Evolutionary conservation across 1,139 yeast genomes (phyloP).

Genomic region (Blastobotrys malaysiensis): DNA sequence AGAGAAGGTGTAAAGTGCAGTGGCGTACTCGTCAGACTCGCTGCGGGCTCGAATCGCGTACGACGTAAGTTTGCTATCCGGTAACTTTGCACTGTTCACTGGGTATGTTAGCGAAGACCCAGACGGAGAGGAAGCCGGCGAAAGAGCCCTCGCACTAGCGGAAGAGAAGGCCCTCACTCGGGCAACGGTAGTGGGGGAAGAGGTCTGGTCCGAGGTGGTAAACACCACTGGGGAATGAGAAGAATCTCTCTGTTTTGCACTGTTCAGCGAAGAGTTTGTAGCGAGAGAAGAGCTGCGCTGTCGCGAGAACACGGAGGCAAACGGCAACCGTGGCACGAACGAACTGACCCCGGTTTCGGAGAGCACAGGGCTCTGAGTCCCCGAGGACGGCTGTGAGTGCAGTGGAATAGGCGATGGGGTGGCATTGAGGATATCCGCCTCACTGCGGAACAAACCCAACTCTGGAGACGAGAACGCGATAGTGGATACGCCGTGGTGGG

Average conservation of each 20-base stretch:
- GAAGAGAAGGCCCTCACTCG: conserved; percentile 26
- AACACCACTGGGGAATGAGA: not conserved
- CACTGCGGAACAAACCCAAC: conserved; percentile 27
- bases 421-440: conserved; percentile 21
- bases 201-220: conserved; percentile 5
- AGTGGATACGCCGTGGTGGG: conserved; percentile 17
- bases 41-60: conserved; percentile 7
- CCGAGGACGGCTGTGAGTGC: conserved; percentile 1
- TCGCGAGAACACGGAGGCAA: not conserved
- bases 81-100: not conserved
- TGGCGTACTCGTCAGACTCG: conserved; percentile 24
- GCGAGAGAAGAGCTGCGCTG: not conserved
- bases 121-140: conserved; percentile 12
- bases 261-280: not conserved
- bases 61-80: conserved; percentile 2
- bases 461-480: conserved; percentile 24
- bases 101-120: not conserved
- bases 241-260: not conserved
- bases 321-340: not conserved
- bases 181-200: conserved; percentile 8
- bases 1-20: conserved; percentile 34
- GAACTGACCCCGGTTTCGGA: not conserved
- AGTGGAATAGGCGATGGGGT: not conserved
- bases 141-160: conserved; percentile 24
- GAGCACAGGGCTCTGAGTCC: conserved; percentile 2